These are phyloP conservation scores for Corrigiola litoralis DNA, from an alignment of 179 eudicot species.

Conservation along the genomic window DNA sequence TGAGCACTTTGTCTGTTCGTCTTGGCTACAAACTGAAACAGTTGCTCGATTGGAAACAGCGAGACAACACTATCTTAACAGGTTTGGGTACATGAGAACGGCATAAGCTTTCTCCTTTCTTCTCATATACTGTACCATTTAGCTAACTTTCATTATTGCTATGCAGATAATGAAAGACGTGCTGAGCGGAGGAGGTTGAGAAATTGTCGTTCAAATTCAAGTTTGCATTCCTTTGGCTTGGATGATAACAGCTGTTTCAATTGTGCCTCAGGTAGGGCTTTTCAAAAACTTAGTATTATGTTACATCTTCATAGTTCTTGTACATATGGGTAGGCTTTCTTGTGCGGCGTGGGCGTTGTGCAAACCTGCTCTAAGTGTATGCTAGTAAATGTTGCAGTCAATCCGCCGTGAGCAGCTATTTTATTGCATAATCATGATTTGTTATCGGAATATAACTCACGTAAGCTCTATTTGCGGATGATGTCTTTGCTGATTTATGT, in stretches of 20 bases:
- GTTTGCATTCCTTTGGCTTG: slow-evolving; percentile 30
- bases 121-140: not conserved
- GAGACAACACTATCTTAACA: slow-evolving; percentile 36
- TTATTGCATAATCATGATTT: not conserved
- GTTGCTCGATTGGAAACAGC: slow-evolving; percentile 62
- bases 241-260: slow-evolving; percentile 33
- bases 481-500: too few relatives aligned
- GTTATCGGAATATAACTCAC: not conserved
- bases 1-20: slow-evolving; percentile 80
- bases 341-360: too few relatives aligned
- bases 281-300: not conserved
- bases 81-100: slow-evolving; percentile 30
- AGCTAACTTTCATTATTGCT: not conserved
- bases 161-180: slow-evolving; percentile 28
- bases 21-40: slow-evolving; percentile 87
- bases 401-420: not conserved
- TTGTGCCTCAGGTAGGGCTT: slow-evolving; percentile 31
- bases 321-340: not conserved
- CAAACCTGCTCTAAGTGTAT: too few relatives aligned
- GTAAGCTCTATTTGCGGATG: too few relatives aligned
- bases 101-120: not conserved
- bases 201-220: slow-evolving; percentile 35
- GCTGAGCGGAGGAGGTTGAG: slow-evolving; percentile 28
- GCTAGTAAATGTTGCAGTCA: too few relatives aligned
- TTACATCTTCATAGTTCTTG: not conserved